Percentiles rank a stretch among this genome's conserved stretches.
Conservation (phyloP, 73 alveolate genomes). For the Effrenium voratum region DNA sequence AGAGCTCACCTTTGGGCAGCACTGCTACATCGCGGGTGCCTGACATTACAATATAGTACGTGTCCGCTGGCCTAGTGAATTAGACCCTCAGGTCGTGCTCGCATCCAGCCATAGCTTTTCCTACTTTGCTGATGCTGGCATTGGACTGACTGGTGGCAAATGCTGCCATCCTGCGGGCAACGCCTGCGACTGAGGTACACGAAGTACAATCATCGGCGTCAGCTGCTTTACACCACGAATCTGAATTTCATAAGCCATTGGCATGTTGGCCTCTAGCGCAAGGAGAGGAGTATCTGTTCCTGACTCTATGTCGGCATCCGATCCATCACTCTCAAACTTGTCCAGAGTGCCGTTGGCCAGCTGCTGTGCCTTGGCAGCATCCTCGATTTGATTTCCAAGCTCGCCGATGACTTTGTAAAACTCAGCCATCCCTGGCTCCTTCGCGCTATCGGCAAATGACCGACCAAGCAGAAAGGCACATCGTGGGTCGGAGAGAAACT, state of each 20-base stretch:
- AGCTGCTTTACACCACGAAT: constrained; percentile 26
- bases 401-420: not conserved
- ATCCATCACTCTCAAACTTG: not conserved
- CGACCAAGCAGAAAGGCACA: not conserved
- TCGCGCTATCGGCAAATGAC: constrained; percentile 9
- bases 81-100: too few relatives aligned
- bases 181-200: constrained; percentile 58
- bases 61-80: too few relatives aligned
- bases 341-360: not conserved
- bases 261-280: constrained; percentile 13
- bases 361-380: not conserved
- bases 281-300: too few relatives aligned
- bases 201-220: constrained; percentile 27
- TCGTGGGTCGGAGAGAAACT: constrained; percentile 22
- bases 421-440: not conserved
- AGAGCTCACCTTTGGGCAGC: too few relatives aligned
- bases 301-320: constrained; percentile 46
- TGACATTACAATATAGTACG: too few relatives aligned
- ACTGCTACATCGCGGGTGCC: too few relatives aligned
- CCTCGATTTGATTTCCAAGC: not conserved
- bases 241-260: constrained; percentile 73
- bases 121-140: not conserved
- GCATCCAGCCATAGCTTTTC: too few relatives aligned
- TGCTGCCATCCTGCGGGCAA: constrained; percentile 29
- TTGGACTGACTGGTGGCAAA: constrained; percentile 3